These are phyloP conservation scores for Gynostemma pentaphyllum DNA, from an alignment of 306 rosid species.

Conservation along the genomic window DNA sequence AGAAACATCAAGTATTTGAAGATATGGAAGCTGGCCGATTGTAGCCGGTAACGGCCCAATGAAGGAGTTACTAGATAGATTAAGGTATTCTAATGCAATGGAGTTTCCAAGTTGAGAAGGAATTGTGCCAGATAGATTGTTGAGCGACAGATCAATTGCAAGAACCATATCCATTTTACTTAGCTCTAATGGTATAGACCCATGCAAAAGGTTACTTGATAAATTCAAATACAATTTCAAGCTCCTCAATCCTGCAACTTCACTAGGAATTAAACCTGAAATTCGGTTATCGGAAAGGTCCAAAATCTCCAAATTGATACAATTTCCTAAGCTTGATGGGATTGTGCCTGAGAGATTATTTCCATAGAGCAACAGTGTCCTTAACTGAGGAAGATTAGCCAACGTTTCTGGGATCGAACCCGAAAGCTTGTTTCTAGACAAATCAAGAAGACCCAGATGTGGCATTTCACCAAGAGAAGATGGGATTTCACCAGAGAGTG, in stretches of 20 bases:
- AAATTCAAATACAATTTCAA: constrained; percentile 76
- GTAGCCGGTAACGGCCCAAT: constrained; percentile 60
- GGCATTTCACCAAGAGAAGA: constrained; percentile 44
- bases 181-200: constrained; percentile 62
- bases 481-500: constrained; percentile 73
- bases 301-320: constrained; percentile 62
- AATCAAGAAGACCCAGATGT: constrained; percentile 70
- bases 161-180: constrained; percentile 93
- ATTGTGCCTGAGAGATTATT: constrained; percentile 73
- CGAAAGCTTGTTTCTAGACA: constrained; percentile 66
- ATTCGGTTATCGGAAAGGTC: constrained; percentile 70
- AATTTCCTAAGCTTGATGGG: constrained; percentile 68
- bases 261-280: constrained; percentile 56
- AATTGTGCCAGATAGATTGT: constrained; percentile 55
- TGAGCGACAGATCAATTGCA: constrained; percentile 64
- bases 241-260: constrained; percentile 72
- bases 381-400: constrained; percentile 62
- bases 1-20: constrained; percentile 57
- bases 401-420: constrained; percentile 83
- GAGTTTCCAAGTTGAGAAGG: constrained; percentile 72
- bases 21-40: constrained; percentile 55
- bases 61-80: constrained; percentile 58
- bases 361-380: constrained; percentile 55
- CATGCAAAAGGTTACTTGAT: constrained; percentile 55
- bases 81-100: constrained; percentile 65